Percentiles rank a stretch among this genome's conserved stretches.
Evolutionary conservation across 768 basidiomycete species (phyloP).

Genomic region (Strobilomyces confusus): DNA sequence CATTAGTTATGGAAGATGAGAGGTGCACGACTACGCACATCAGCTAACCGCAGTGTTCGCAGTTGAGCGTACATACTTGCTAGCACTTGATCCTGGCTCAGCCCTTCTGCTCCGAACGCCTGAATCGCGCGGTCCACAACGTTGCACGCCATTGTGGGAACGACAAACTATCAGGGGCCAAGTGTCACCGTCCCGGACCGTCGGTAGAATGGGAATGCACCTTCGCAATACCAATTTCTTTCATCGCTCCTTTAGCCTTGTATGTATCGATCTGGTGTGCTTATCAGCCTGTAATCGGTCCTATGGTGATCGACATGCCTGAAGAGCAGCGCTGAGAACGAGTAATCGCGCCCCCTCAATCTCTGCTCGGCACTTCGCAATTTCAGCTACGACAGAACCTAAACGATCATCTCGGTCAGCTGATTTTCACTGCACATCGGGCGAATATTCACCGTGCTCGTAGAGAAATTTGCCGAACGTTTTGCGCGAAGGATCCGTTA

Average conservation of each 20-base stretch:
- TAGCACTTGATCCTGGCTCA: conserved; percentile 85
- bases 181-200: not conserved
- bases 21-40: conserved; percentile 45
- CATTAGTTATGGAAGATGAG: too few relatives aligned
- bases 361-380: conserved; percentile 89
- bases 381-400: conserved; percentile 88
- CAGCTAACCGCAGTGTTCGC: conserved; percentile 84
- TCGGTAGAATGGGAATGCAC: conserved; percentile 34
- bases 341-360: conserved; percentile 86
- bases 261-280: conserved; percentile 76
- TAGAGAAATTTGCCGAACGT: conserved; percentile 92
- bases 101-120: conserved; percentile 92
- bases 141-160: conserved; percentile 83
- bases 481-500: conserved; percentile 87
- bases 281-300: conserved; percentile 1
- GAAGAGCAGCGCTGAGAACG: conserved; percentile 87
- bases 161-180: conserved; percentile 66
- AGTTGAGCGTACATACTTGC: conserved; percentile 74
- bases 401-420: not conserved
- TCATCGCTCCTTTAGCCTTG: conserved; percentile 90
- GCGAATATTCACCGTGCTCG: conserved; percentile 67
- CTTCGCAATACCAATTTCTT: conserved; percentile 98
- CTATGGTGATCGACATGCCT: conserved; percentile 39
- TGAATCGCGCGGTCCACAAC: conserved; percentile 97
- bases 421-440: not conserved